phyloP scores from a whole-genome alignment of 2,329 filamentous ascomycete species.

The Aspergillus fijiensis region DNA sequence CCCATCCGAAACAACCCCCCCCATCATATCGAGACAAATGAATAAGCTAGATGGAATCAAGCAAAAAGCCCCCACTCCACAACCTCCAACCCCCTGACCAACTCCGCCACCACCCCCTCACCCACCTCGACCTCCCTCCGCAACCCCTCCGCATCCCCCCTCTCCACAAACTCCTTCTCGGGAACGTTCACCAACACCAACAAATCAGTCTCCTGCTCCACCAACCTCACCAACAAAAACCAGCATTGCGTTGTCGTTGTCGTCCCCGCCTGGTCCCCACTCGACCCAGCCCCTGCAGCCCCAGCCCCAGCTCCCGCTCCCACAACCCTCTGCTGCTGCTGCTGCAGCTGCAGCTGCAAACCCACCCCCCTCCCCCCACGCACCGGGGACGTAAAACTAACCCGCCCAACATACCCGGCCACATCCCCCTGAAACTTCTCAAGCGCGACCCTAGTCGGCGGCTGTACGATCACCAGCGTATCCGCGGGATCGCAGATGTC shows the following conservation, averaged over 20 bases:
- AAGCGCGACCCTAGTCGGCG: slow-evolving; percentile 59
- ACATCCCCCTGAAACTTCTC: slow-evolving; percentile 32
- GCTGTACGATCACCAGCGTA: slow-evolving; percentile 56
- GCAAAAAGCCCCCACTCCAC: slow-evolving; percentile 77
- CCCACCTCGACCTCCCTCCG: slow-evolving; percentile 62
- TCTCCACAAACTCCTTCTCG: slow-evolving; percentile 70
- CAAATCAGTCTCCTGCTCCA: slow-evolving; percentile 73
- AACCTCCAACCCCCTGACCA: slow-evolving; percentile 73
- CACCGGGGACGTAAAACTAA: slow-evolving; percentile 26
- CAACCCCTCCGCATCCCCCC: slow-evolving; percentile 67
- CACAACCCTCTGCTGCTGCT: too few relatives aligned
- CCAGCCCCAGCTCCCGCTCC: slow-evolving; percentile 10
- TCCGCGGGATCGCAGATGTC: slow-evolving; percentile 55
- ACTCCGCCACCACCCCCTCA: slow-evolving; percentile 37
- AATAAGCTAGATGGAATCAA: background rate
- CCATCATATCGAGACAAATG: background rate
- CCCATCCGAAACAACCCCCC: background rate
- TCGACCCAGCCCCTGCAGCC: slow-evolving; percentile 21
- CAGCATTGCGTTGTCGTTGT: slow-evolving; percentile 63
- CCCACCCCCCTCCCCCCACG: slow-evolving; percentile 1
- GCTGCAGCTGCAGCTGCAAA: too few relatives aligned
- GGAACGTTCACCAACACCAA: slow-evolving; percentile 87
- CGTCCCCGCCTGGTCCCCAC: slow-evolving; percentile 20
- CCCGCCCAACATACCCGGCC: slow-evolving; percentile 30
- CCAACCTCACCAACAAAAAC: slow-evolving; percentile 73